phyloP scores from a whole-genome alignment of 2,329 filamentous ascomycete genomes.

The Fusarium fracticaudum region DNA sequence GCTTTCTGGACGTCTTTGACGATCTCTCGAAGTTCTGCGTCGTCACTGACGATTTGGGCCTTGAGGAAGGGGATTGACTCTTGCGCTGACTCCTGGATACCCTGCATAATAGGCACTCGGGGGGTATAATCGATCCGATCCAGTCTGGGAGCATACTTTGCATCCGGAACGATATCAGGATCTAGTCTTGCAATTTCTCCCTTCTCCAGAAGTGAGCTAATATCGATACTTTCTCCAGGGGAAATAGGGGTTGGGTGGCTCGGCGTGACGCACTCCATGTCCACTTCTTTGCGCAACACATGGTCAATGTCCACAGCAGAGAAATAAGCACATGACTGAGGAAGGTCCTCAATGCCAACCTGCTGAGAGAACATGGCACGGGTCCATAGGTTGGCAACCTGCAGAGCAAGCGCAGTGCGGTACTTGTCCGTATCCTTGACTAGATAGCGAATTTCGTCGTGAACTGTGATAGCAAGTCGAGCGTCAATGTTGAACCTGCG shows the following conservation, averaged over 20 bases:
- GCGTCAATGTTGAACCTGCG: constrained; percentile 86
- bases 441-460: constrained; percentile 96
- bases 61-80: constrained; percentile 73
- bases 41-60: constrained; percentile 82
- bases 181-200: constrained; percentile 76
- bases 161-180: constrained; percentile 66
- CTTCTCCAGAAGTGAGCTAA: constrained; percentile 78
- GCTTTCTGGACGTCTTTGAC: constrained; percentile 67
- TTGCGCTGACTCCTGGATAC: constrained; percentile 62
- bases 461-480: constrained; percentile 90
- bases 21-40: constrained; percentile 78
- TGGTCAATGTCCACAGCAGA: constrained; percentile 95
- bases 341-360: constrained; percentile 93
- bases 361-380: constrained; percentile 97
- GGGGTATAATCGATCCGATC: constrained; percentile 74
- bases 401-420: constrained; percentile 88
- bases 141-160: constrained; percentile 62
- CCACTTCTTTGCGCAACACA: constrained; percentile 95
- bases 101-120: constrained; percentile 82
- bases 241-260: constrained; percentile 82
- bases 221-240: constrained; percentile 88
- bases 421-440: constrained; percentile 89
- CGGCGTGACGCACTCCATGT: constrained; percentile 96
- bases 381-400: constrained; percentile 96
- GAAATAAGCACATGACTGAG: constrained; percentile 94